phyloP scores from a whole-genome alignment of 176 grass and related monocot species.

The Chrysopogon serrulatus region DNA sequence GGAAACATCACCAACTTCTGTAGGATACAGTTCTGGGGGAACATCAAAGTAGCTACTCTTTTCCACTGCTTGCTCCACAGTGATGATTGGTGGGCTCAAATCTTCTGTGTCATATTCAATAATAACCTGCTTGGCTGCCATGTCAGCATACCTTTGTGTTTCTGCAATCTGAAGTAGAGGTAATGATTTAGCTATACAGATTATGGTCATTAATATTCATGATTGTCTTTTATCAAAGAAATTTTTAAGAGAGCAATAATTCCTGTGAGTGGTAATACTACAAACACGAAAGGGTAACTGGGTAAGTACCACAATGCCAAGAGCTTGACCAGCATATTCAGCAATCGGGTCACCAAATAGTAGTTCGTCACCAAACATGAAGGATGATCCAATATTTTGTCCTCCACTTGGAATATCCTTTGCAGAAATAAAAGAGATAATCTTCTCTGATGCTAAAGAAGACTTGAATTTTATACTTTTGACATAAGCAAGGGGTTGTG shows the following conservation, averaged over 20 bases:
- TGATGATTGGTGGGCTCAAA: slow-evolving; percentile 63
- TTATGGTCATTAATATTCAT: not conserved
- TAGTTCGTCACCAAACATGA: slow-evolving; percentile 52
- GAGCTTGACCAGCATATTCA: slow-evolving; percentile 68
- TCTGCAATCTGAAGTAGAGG: slow-evolving; percentile 59
- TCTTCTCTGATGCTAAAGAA: slow-evolving; percentile 62
- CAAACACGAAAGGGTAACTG: not conserved
- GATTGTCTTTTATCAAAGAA: not conserved
- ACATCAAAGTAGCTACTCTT: slow-evolving; percentile 56
- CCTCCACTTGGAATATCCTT: slow-evolving; percentile 82
- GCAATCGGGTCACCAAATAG: slow-evolving; percentile 67
- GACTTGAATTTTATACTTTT: slow-evolving; percentile 61
- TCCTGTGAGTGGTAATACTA: not conserved
- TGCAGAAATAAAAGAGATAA: slow-evolving; percentile 40
- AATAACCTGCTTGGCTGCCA: slow-evolving; percentile 67
- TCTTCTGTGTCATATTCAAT: slow-evolving; percentile 51
- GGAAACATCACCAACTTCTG: slow-evolving; percentile 69
- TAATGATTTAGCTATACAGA: not conserved
- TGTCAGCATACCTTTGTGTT: slow-evolving; percentile 65
- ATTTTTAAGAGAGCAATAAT: not conserved
- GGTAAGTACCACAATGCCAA: slow-evolving; percentile 63
- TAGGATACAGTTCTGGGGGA: slow-evolving; percentile 33
- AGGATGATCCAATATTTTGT: slow-evolving; percentile 50
- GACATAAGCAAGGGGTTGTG: slow-evolving; percentile 58
- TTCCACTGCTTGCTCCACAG: slow-evolving; percentile 66